Evolutionary conservation across 441 rosid species (phyloP), one percentile per base, ranked within the genome.

Genomic region (Adansonia rubrostipa): DNA sequence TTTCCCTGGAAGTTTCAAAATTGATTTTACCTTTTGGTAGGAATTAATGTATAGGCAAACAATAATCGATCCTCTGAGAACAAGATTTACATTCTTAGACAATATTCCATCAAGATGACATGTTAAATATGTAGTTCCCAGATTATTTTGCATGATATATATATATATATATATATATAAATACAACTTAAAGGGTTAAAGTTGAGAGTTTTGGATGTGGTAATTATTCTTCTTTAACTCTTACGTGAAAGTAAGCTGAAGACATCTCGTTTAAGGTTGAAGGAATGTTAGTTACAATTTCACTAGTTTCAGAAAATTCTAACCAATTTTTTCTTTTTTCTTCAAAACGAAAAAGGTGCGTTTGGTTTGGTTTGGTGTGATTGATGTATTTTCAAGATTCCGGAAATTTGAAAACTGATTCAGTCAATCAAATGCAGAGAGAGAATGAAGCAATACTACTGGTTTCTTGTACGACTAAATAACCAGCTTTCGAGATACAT

Each of bases 301-400:
- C 50, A 54, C 36, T 36, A 1, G 10, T 54, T 72, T 72, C 15
- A 70, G 11, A 17, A 28, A 50, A 24, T 24, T 51, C 75, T 11
- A 79, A 63, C 22, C 20, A 15, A 36, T 13, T 8, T 77, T 1
- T n/a, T 47, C 5, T 53, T 15, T n/a, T 63, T 33, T 51, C 9
- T 63, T 58, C 51, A 45, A 57, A 48, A 51, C 22, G 28, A 70
- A 63, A 45, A 71, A 53, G 61, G 48, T 71, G 75, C 48, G 47
- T 71, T 51, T 51, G 61, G 61, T 36, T 36, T 36, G 40, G 40
- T 51, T 28, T 8, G 74, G 61, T 24, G 24, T 28, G 62, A 71
- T 28, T 24, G 61, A 51, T 15, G 15, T 24, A 62, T 62, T 5
- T 24, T 0, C 4, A 36, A 36, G 40, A 36, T 36, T 36, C 40